Conservation (phyloP, 2,329 filamentous ascomycete genomes). For the Botryotinia convoluta region DNA sequence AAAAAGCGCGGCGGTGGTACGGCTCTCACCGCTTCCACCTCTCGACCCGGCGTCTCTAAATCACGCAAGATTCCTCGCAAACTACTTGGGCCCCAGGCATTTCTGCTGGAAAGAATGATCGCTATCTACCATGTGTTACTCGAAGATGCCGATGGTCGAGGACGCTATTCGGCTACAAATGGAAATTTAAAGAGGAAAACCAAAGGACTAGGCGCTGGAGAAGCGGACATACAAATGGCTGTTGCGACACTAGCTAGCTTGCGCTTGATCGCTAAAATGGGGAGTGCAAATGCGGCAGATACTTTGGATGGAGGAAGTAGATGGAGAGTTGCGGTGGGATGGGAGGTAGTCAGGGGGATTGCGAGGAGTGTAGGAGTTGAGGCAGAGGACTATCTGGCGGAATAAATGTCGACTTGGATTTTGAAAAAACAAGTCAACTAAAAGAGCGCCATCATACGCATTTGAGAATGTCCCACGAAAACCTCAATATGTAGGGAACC, state of each 20-base stretch:
- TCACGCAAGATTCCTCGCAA: conserved; percentile 74
- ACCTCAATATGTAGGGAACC: background rate
- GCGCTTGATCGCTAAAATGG: conserved; percentile 65
- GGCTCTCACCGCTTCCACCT: conserved; percentile 37
- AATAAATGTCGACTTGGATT: conserved; percentile 42
- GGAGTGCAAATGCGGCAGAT: conserved; percentile 52
- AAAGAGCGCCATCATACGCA: background rate
- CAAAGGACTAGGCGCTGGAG: conserved; percentile 36
- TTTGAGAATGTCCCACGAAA: background rate
- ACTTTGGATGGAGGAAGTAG: conserved; percentile 66
- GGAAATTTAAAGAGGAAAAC: conserved; percentile 14
- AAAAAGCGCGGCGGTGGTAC: conserved; percentile 46
- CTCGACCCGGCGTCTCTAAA: conserved; percentile 43
- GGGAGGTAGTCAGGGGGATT: conserved; percentile 70
- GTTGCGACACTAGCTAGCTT: conserved; percentile 73
- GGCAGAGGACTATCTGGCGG: conserved; percentile 72
- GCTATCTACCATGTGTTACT: conserved; percentile 71
- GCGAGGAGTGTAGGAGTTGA: conserved; percentile 75
- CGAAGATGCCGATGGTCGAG: conserved; percentile 39
- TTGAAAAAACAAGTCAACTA: no score
- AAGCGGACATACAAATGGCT: conserved; percentile 57
- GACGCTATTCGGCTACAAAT: conserved; percentile 26
- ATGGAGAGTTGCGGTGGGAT: conserved; percentile 76
- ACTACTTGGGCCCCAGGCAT: conserved; percentile 72
- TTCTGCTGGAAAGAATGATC: conserved; percentile 74